Conservation (phyloP, 495 filamentous ascomycete genomes). For the Penicillium malachiteum region DNA sequence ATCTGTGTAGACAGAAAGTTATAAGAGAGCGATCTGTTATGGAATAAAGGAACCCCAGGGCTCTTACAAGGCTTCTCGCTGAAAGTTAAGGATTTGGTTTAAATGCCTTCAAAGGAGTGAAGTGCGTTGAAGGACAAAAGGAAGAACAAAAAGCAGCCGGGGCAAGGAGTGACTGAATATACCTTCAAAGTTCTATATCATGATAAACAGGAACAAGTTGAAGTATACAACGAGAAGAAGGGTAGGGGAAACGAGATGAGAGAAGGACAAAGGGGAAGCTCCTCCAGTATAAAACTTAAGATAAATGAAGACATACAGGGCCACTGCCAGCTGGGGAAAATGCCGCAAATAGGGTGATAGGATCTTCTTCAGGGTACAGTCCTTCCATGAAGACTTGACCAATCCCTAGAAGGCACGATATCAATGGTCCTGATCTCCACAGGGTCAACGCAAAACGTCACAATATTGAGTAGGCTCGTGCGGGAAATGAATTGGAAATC, state of each 20-base stretch:
- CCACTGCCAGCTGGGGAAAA: background rate
- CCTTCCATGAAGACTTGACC: constrained; percentile 8
- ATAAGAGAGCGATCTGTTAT: background rate
- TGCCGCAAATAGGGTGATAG: background rate
- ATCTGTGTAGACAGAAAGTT: background rate
- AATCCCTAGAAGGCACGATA: constrained; percentile 20
- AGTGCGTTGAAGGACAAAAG: background rate
- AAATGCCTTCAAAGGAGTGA: background rate
- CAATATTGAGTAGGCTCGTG: too few relatives aligned
- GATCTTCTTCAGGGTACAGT: background rate
- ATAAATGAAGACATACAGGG: background rate
- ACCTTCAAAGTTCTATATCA: background rate
- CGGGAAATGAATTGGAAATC: too few relatives aligned
- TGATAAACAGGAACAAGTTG: too few relatives aligned
- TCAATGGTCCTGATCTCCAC: constrained; percentile 5
- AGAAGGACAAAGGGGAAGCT: background rate
- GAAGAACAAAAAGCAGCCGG: background rate
- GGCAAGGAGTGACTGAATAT: background rate
- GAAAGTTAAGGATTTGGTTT: background rate
- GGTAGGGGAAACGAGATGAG: constrained; percentile 1
- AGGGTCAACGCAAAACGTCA: background rate
- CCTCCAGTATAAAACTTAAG: background rate
- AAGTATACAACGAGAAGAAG: background rate
- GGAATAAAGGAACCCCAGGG: background rate
- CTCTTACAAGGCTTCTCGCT: background rate